phyloP scores from a whole-genome alignment of 2,329 filamentous ascomycete genomes.

The Apiospora rasikravindrae region DNA sequence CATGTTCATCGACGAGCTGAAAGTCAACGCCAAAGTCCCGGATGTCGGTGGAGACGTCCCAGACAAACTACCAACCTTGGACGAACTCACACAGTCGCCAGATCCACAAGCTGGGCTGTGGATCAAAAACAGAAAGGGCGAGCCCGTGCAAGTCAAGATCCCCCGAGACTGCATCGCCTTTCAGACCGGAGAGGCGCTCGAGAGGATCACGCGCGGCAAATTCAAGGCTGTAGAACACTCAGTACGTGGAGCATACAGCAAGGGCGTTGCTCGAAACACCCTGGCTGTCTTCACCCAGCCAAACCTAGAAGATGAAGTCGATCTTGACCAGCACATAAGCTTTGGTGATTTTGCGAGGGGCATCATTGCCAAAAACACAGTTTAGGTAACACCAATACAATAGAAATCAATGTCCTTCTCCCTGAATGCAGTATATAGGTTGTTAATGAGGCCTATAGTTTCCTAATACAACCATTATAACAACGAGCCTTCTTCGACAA shows the following conservation, averaged over 20 bases:
- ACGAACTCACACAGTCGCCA: constrained; percentile 76
- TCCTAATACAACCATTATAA: too few species aligned
- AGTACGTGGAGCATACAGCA: constrained; percentile 75
- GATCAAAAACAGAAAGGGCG: constrained; percentile 83
- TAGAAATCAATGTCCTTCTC: neutral
- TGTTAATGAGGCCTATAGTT: neutral
- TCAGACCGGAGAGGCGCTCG: constrained; percentile 90
- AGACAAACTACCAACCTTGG: constrained; percentile 55
- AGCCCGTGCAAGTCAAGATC: constrained; percentile 89
- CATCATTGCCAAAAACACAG: constrained; percentile 65
- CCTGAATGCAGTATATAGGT: neutral
- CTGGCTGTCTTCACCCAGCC: constrained; percentile 97
- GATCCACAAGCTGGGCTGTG: constrained; percentile 90
- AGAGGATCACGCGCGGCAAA: constrained; percentile 86
- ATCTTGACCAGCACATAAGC: constrained; percentile 67
- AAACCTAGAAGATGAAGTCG: constrained; percentile 81
- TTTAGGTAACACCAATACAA: constrained; percentile 35
- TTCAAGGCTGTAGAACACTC: constrained; percentile 98
- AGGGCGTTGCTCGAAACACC: constrained; percentile 78
- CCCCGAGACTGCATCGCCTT: constrained; percentile 92
- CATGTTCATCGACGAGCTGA: constrained; percentile 89
- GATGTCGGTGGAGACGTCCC: constrained; percentile 39
- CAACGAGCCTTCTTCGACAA: neutral
- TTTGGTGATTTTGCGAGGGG: constrained; percentile 78
- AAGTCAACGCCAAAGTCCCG: constrained; percentile 41